These are phyloP conservation scores for Tulasnella sp. DNA, from an alignment of 768 basidiomycete species.

Conservation along the genomic window DNA sequence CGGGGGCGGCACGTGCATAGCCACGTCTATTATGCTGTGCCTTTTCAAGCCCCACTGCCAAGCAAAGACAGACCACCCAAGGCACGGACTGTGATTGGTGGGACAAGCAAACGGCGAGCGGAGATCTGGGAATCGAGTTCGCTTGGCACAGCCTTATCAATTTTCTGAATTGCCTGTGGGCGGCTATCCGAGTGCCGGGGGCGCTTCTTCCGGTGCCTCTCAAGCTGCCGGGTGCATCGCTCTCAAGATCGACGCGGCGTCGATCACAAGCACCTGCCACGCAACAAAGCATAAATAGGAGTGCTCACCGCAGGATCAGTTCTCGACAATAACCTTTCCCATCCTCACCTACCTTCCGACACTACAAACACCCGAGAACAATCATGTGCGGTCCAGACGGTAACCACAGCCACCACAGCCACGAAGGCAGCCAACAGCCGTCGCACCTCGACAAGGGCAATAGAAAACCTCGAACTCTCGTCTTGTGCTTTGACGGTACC, in stretches of 20 bases:
- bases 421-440: too few relatives aligned
- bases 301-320: background rate
- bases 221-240: background rate
- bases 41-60: background rate
- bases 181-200: background rate
- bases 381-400: background rate
- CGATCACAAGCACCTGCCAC: background rate
- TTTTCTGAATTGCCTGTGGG: background rate
- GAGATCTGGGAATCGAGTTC: background rate
- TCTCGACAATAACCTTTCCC: background rate
- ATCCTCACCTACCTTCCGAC: background rate
- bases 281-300: background rate
- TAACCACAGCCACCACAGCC: background rate
- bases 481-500: constrained; percentile 76
- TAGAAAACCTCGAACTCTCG: constrained; percentile 41
- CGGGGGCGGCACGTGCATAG: too few relatives aligned
- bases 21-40: too few relatives aligned
- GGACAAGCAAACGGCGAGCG: background rate
- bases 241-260: background rate
- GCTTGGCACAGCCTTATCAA: background rate
- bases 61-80: background rate
- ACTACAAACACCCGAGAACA: background rate
- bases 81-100: background rate
- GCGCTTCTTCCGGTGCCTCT: too few relatives aligned
- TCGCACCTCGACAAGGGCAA: too few relatives aligned